Percentiles rank a stretch among this genome's conserved stretches.
Evolutionary conservation across 495 filamentous ascomycete species (phyloP).

Genomic region (Usnea hakonensis): DNA sequence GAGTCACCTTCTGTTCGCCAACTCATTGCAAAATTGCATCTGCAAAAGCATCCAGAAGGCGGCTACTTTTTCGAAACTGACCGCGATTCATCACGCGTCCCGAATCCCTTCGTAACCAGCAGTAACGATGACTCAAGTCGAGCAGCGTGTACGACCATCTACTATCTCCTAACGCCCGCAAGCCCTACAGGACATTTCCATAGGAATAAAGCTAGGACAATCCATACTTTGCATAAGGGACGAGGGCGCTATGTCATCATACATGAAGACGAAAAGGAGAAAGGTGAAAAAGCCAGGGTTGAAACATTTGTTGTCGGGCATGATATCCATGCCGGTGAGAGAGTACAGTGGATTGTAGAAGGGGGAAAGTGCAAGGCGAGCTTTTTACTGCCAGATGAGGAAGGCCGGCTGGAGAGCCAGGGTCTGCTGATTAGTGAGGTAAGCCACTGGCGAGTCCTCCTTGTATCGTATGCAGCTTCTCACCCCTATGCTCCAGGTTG

Average conservation of each 20-base stretch:
- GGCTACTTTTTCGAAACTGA: conserved; percentile 61
- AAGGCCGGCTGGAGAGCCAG: conserved; percentile 30
- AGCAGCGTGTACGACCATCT: conserved; percentile 46
- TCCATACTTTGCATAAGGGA: conserved; percentile 55
- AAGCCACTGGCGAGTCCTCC: conserved; percentile 1
- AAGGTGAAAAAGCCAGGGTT: conserved; percentile 35
- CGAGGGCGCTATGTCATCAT: conserved; percentile 56
- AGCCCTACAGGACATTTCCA: conserved; percentile 53
- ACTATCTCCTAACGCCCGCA: conserved; percentile 53
- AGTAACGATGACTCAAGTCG: conserved; percentile 32
- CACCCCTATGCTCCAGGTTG: conserved; percentile 32
- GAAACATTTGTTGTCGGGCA: conserved; percentile 58
- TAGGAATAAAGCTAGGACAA: conserved; percentile 48
- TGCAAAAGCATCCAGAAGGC: conserved; percentile 52
- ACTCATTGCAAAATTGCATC: conserved; percentile 38
- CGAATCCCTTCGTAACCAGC: conserved; percentile 40
- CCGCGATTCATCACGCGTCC: conserved; percentile 40
- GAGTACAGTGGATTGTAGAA: conserved; percentile 60
- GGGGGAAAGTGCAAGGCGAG: conserved; percentile 57
- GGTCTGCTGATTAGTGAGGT: conserved; percentile 58
- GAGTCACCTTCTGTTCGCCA: conserved; percentile 33
- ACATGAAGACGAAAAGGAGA: conserved; percentile 40
- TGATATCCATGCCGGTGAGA: conserved; percentile 48
- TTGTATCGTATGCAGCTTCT: neutral
- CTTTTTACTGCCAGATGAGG: conserved; percentile 44